Evolutionary conservation across 257 asterid genomes (phyloP).

Genomic region (Penstemon newberryi): DNA sequence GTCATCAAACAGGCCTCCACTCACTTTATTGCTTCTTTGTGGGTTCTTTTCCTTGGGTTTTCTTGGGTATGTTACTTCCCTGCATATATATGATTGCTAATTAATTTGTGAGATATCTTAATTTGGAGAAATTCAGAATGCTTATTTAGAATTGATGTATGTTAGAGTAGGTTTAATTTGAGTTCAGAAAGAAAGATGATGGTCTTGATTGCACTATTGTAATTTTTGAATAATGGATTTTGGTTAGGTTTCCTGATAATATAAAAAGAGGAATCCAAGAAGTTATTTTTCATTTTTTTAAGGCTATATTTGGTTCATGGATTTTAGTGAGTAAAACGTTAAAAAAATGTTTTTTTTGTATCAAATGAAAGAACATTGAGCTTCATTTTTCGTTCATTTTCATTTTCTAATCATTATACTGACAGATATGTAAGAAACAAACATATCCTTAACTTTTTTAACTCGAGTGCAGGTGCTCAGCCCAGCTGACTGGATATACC

Average conservation of each 20-base stretch:
- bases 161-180: neutral
- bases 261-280: neutral
- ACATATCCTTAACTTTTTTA: neutral
- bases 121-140: neutral
- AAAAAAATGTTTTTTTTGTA: too few relatives aligned
- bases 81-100: neutral
- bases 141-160: neutral
- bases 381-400: too few relatives aligned
- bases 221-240: neutral
- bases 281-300: neutral
- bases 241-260: neutral
- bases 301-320: too few relatives aligned
- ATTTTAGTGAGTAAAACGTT: too few relatives aligned
- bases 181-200: neutral
- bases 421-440: too few relatives aligned
- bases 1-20: conserved; percentile 64
- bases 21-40: conserved; percentile 48
- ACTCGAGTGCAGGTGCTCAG: conserved; percentile 55
- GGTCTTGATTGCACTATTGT: neutral
- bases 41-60: conserved; percentile 72
- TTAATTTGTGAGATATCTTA: neutral
- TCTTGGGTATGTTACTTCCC: conserved; percentile 64
- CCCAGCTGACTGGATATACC: conserved; percentile 82
- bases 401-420: too few relatives aligned
- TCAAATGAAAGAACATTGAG: too few relatives aligned